These are phyloP conservation scores for Candida sanyaensis DNA, from an alignment of 1,139 yeast genomes.

Conservation along the genomic window DNA sequence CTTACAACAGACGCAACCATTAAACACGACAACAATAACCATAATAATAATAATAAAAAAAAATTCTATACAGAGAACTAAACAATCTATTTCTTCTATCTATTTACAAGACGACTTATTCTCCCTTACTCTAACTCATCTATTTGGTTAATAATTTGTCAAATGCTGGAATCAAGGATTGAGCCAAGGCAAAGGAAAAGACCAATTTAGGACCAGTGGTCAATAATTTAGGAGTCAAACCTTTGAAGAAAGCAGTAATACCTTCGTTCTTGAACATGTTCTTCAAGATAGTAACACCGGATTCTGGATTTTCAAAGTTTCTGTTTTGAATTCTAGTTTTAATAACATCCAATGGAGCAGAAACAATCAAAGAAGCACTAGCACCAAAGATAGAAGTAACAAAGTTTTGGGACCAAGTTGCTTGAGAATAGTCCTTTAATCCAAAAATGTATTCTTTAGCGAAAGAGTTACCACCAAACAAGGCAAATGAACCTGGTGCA, in stretches of 20 bases:
- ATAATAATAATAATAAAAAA: neutral
- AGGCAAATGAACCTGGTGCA: constrained; percentile 97
- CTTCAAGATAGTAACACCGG: constrained; percentile 88
- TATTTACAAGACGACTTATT: constrained; percentile 10
- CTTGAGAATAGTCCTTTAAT: constrained; percentile 79
- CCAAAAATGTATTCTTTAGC: constrained; percentile 96
- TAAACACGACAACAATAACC: neutral
- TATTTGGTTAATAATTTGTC: constrained; percentile 55
- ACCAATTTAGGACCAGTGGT: constrained; percentile 99
- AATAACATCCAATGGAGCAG: constrained; percentile 97
- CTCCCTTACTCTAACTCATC: neutral
- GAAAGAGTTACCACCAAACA: constrained; percentile 98
- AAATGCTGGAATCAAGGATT: constrained; percentile 92
- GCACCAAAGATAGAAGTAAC: constrained; percentile 98
- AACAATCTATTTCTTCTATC: constrained; percentile 3
- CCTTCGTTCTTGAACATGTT: constrained; percentile 94
- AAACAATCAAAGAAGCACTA: constrained; percentile 91
- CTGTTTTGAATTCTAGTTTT: constrained; percentile 98
- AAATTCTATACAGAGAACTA: neutral
- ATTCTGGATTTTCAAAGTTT: constrained; percentile 93
- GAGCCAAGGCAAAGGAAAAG: constrained; percentile 95
- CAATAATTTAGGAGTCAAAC: constrained; percentile 91
- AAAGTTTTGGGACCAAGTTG: constrained; percentile 95
- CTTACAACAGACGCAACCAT: no score
- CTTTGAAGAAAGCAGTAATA: constrained; percentile 89